Percentiles rank a stretch among this genome's conserved stretches.
Conservation (phyloP, 1,284 basidiomycete species). For the Tremellales sp. region DNA sequence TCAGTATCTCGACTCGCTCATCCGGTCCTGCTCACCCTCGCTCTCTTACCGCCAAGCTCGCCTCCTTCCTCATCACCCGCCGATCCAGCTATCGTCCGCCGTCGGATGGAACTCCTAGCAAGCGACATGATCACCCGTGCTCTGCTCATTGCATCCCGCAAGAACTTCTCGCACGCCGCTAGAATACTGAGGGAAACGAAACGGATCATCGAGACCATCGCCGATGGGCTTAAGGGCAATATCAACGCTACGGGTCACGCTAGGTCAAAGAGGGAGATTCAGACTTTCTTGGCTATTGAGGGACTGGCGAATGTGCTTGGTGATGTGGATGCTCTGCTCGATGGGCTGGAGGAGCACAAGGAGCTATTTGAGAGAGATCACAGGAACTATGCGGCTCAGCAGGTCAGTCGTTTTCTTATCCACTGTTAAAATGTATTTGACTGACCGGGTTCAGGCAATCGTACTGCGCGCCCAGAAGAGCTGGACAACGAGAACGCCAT, state of each 20-base stretch:
- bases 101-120: slow-evolving; percentile 86
- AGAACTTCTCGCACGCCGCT: slow-evolving; percentile 79
- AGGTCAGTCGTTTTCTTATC: slow-evolving; percentile 55
- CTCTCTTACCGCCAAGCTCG: slow-evolving; percentile 63
- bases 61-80: slow-evolving; percentile 56
- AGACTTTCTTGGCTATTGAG: slow-evolving; percentile 64
- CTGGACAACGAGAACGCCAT: slow-evolving; percentile 81
- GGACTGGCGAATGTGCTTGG: slow-evolving; percentile 76
- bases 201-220: slow-evolving; percentile 75
- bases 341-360: slow-evolving; percentile 83
- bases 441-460: slow-evolving; percentile 65
- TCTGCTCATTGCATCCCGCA: slow-evolving; percentile 77
- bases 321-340: slow-evolving; percentile 75
- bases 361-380: slow-evolving; percentile 84
- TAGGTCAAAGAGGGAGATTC: slow-evolving; percentile 68
- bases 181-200: slow-evolving; percentile 84
- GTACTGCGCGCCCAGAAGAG: slow-evolving; percentile 86
- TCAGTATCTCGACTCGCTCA: slow-evolving; percentile 77
- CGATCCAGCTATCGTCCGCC: slow-evolving; percentile 80
- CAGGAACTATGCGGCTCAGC: slow-evolving; percentile 86
- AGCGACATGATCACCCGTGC: slow-evolving; percentile 93
- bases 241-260: slow-evolving; percentile 14
- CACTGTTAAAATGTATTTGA: background rate
- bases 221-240: slow-evolving; percentile 57
- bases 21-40: slow-evolving; percentile 82